phyloP scores from a whole-genome alignment of 2,329 filamentous ascomycete genomes.

The Colletotrichum ledebouriae region DNA sequence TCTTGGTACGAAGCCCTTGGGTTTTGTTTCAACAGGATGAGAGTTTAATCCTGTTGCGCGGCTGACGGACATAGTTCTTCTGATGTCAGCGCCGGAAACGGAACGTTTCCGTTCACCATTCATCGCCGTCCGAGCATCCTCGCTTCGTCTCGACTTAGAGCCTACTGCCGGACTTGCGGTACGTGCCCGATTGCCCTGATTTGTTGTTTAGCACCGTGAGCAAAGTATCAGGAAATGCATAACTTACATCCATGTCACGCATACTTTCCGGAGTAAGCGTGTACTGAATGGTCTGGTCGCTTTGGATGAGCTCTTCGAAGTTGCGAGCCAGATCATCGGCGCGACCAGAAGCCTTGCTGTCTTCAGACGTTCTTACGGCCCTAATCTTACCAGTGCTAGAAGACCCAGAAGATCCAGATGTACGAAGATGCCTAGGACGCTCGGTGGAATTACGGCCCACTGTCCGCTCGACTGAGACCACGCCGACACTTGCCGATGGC shows the following conservation, averaged over 20 bases:
- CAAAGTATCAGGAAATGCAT: neutral
- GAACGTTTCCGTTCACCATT: slow-evolving; percentile 52
- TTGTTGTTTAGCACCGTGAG: slow-evolving; percentile 41
- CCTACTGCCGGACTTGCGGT: slow-evolving; percentile 55
- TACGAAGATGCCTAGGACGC: slow-evolving; percentile 56
- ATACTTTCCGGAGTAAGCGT: slow-evolving; percentile 85
- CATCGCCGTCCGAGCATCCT: slow-evolving; percentile 57
- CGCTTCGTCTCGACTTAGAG: slow-evolving; percentile 60
- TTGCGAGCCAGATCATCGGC: slow-evolving; percentile 74
- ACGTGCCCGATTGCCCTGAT: slow-evolving; percentile 57
- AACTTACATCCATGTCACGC: slow-evolving; percentile 68
- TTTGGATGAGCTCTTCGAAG: slow-evolving; percentile 85
- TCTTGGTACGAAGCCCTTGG: slow-evolving; percentile 48
- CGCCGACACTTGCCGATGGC: slow-evolving; percentile 51
- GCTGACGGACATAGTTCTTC: slow-evolving; percentile 51
- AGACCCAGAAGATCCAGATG: slow-evolving; percentile 65
- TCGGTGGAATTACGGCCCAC: slow-evolving; percentile 39
- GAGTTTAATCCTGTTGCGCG: slow-evolving; percentile 54
- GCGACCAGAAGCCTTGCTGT: slow-evolving; percentile 60
- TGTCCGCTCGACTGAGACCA: slow-evolving; percentile 55
- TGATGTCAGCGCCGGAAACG: slow-evolving; percentile 59
- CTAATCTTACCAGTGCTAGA: slow-evolving; percentile 66
- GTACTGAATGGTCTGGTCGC: slow-evolving; percentile 85
- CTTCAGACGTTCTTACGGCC: slow-evolving; percentile 69
- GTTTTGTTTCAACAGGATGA: slow-evolving; percentile 49